phyloP scores from a whole-genome alignment of 2,329 filamentous ascomycete species.

The Colletotrichum horii region DNA sequence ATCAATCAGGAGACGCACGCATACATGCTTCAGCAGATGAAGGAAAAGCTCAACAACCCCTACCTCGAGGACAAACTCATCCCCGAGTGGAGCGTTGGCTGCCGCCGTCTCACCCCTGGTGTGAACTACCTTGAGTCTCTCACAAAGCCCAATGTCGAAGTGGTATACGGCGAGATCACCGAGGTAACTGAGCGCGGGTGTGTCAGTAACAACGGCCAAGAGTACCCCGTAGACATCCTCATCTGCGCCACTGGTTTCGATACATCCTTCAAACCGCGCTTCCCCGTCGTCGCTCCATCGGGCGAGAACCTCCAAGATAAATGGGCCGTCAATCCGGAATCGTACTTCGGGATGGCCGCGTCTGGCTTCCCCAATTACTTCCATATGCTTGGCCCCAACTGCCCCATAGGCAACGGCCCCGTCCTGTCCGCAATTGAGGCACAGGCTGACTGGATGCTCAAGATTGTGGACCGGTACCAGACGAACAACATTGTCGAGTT shows the following conservation, averaged over 20 bases:
- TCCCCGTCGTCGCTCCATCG: constrained; percentile 52
- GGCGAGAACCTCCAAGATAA: constrained; percentile 31
- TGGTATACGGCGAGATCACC: constrained; percentile 41
- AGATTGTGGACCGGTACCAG: constrained; percentile 54
- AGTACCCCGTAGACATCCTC: constrained; percentile 28
- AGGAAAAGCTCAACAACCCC: constrained; percentile 36
- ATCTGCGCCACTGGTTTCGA: constrained; percentile 31
- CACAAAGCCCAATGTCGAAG: constrained; percentile 27
- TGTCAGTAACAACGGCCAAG: constrained; percentile 28
- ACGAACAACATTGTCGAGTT: constrained; percentile 51
- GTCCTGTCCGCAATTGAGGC: constrained; percentile 49
- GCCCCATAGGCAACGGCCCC: constrained; percentile 41
- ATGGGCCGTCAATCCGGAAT: constrained; percentile 30
- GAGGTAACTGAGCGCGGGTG: constrained; percentile 32
- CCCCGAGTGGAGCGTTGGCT: constrained; percentile 25
- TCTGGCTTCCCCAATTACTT: constrained; percentile 32
- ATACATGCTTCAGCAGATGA: constrained; percentile 45
- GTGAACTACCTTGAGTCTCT: constrained; percentile 30
- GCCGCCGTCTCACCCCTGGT: constrained; percentile 27
- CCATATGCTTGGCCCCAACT: constrained; percentile 45
- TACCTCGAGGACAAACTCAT: constrained; percentile 26
- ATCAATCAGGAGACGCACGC: constrained; percentile 43
- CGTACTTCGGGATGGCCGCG: constrained; percentile 35
- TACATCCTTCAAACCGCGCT: constrained; percentile 30
- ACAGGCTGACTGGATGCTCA: constrained; percentile 54